Percentiles rank a stretch among this genome's conserved stretches.
Evolutionary conservation across 2,329 filamentous ascomycete species (phyloP).

Genomic region (Aspergillus ochraceus): DNA sequence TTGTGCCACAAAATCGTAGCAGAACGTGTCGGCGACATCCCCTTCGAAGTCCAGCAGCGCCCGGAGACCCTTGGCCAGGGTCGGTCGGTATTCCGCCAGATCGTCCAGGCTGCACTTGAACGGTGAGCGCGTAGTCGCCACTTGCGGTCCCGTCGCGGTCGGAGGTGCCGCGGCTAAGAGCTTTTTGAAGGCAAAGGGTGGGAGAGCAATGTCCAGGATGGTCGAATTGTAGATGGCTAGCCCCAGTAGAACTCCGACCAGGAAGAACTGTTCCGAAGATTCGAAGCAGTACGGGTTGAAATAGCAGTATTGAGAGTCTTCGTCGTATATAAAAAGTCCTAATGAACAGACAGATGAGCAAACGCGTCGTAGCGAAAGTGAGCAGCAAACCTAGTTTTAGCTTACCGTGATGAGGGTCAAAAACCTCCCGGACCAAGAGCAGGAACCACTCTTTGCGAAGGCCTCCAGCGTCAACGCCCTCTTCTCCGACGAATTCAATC

Average conservation of each 20-base stretch:
- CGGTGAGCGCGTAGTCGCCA: constrained; percentile 55
- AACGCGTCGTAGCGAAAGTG: constrained; percentile 2
- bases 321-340: constrained; percentile 92
- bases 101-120: constrained; percentile 80
- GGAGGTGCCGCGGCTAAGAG: constrained; percentile 74
- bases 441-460: constrained; percentile 94
- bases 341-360: neutral
- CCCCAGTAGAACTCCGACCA: constrained; percentile 83
- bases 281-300: constrained; percentile 91
- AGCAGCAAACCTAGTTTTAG: neutral
- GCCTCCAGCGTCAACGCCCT: constrained; percentile 87
- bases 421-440: constrained; percentile 81
- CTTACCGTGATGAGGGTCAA: constrained; percentile 84
- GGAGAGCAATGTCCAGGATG: constrained; percentile 83
- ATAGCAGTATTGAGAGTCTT: constrained; percentile 87
- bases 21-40: constrained; percentile 77
- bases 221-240: constrained; percentile 94
- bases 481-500: constrained; percentile 83
- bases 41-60: constrained; percentile 80
- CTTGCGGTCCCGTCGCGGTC: constrained; percentile 52
- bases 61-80: constrained; percentile 71
- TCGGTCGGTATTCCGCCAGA: constrained; percentile 76
- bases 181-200: constrained; percentile 87
- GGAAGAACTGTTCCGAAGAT: constrained; percentile 86
- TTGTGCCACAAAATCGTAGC: constrained; percentile 76